Evolutionary conservation across 129 eudicot genomes (phyloP).

Genomic region (Artemisia tridentata): DNA sequence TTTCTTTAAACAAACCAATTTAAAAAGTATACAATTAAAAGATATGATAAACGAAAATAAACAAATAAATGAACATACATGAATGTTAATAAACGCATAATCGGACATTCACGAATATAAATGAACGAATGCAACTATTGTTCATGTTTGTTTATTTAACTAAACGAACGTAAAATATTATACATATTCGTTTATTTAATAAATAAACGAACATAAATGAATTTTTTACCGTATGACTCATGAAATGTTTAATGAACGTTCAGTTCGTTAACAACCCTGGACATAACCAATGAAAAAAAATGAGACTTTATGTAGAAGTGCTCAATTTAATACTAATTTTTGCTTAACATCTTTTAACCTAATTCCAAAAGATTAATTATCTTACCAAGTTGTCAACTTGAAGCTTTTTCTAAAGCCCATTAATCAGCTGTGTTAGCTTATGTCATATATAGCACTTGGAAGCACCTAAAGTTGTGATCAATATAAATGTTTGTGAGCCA

Average conservation of each 20-base stretch:
- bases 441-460: constrained; percentile 20
- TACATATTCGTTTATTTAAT: too few species aligned
- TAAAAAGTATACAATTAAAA: too few species aligned
- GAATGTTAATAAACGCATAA: too few species aligned
- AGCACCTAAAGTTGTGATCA: constrained; percentile 20
- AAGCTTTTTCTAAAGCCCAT: constrained; percentile 9
- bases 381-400: constrained; percentile 18
- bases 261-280: too few species aligned
- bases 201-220: too few species aligned
- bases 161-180: not conserved
- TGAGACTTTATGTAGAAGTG: constrained; percentile 3
- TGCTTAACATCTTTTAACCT: constrained; percentile 24
- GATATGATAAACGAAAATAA: too few species aligned
- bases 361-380: constrained; percentile 10
- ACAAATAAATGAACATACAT: too few species aligned
- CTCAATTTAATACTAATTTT: constrained; percentile 3
- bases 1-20: too few species aligned
- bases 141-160: not conserved
- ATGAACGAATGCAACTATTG: too few species aligned
- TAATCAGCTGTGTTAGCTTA: constrained; percentile 15
- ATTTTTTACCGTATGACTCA: too few species aligned
- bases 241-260: too few species aligned
- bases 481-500: constrained; percentile 20
- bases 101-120: too few species aligned
- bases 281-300: not conserved